These are phyloP conservation scores for Lyophyllum semitale DNA, from an alignment of 768 basidiomycete species.

Conservation along the genomic window DNA sequence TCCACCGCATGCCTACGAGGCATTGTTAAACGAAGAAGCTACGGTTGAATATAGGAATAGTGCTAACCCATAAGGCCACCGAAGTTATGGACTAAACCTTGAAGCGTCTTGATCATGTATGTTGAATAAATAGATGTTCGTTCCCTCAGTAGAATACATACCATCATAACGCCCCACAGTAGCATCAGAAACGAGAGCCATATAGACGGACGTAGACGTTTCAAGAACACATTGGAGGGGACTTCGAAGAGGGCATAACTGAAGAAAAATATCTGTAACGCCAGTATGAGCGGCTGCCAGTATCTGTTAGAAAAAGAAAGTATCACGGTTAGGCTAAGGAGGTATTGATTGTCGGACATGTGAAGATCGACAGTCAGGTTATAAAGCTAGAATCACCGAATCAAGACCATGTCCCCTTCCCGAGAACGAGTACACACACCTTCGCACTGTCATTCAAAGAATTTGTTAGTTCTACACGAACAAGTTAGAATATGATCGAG, in stretches of 20 bases:
- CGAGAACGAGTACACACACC: constrained; percentile 23
- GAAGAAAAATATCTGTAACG: constrained; percentile 47
- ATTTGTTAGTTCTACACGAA: constrained; percentile 5
- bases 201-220: constrained; percentile 72
- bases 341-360: constrained; percentile 67
- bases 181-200: constrained; percentile 79
- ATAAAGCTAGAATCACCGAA: constrained; percentile 57
- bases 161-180: constrained; percentile 78
- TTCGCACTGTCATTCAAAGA: constrained; percentile 39
- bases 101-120: constrained; percentile 53
- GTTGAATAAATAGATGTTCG: constrained; percentile 11
- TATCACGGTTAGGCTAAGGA: constrained; percentile 63
- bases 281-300: background rate
- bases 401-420: background rate
- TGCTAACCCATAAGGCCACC: constrained; percentile 64
- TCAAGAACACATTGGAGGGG: constrained; percentile 73
- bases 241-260: constrained; percentile 78
- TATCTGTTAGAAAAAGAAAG: constrained; percentile 15
- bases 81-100: constrained; percentile 71
- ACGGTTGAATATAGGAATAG: background rate
- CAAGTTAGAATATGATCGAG: constrained; percentile 15
- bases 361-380: constrained; percentile 57
- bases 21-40: background rate
- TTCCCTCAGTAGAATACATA: constrained; percentile 23
- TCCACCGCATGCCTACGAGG: constrained; percentile 63